Base-by-base conservation (phyloP, 1,284 basidiomycete species). In the Papiliotrema fonsecae region DNA sequence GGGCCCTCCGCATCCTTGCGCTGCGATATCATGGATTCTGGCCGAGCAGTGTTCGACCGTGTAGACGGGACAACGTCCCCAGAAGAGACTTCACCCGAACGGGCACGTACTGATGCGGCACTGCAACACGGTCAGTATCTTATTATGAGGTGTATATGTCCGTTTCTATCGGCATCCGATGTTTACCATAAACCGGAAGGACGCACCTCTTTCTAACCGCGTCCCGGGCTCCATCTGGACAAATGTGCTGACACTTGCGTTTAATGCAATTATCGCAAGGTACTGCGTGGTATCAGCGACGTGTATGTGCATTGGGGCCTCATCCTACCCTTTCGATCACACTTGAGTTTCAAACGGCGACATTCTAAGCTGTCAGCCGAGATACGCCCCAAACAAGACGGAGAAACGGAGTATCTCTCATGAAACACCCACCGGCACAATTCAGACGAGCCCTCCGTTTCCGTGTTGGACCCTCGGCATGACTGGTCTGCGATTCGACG, bases 221-320 rank as follows among this genome's bases (percentile, higher is more conserved):
- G n/a, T 51, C 36, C 16, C 53, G 41, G 25, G 56, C 49, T 4
- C 47, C 45, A 32, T 60, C 50, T 2, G 62, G 62, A 34, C 62
- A 64, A 28, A 60, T 45, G 4, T 55, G 49, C 21, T 51, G 50
- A 35, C 62, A 64, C 13, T 58, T 59, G 10, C 62, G 42, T 30
- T 60, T 59, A 19, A 55, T 50, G 32, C 61, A 63, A 39, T 57
- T 57, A 5, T 52, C 39, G 36, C 61, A 63, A 14, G 61, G 61
- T 4, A 62, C 60, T 56, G 45, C 4, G 37, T 14, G 4, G 27
- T 44, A 10, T n/a, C 13, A 19, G 11, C 26, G n/a, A 11, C 16
- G 16, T 10, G n/a, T 16, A 26, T 1, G 35, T 10, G 9, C n/a
- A 1, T 37, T 9, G 13, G 37, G 6, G 37, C 13, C 19, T 5